A percentile compares a stretch with the other conserved stretches of the same genome.
Conservation (phyloP, 208 protist genomes). For the Angomonas ambiguus region DNA sequence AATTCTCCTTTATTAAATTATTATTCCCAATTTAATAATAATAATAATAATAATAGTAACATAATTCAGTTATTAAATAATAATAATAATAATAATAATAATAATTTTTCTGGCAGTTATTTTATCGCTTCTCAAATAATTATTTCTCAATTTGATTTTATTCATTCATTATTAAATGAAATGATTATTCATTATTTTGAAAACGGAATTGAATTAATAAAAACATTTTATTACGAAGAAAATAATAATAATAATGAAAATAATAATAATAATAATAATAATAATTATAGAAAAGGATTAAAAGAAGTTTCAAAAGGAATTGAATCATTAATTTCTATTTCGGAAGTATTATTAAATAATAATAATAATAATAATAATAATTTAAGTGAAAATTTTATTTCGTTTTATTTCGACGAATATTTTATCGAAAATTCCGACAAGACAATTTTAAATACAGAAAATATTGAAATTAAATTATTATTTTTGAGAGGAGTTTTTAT, state of each 20-base stretch:
- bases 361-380: slow-evolving; percentile 1
- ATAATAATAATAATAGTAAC: neutral
- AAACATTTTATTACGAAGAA: too few relatives aligned
- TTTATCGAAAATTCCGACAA: neutral
- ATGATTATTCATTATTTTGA: neutral
- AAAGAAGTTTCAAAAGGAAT: neutral
- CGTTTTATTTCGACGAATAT: neutral
- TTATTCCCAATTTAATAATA: neutral
- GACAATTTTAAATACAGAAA: neutral
- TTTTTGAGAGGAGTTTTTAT: neutral
- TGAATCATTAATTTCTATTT: neutral
- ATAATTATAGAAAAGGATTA: neutral
- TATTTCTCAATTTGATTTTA: neutral
- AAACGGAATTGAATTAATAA: neutral
- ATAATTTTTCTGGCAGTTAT: neutral
- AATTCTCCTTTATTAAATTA: neutral
- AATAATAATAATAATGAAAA: neutral
- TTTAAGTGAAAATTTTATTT: neutral
- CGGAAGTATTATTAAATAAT: neutral
- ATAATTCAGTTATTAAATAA: too few relatives aligned
- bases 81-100: slow-evolving; percentile 2
- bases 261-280: slow-evolving; percentile 2
- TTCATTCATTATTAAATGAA: slow-evolving; percentile 3
- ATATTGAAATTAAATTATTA: slow-evolving; percentile 1
- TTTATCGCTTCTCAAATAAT: neutral